Conservation (phyloP, 495 filamentous ascomycete species). For the Podospora sp. region DNA sequence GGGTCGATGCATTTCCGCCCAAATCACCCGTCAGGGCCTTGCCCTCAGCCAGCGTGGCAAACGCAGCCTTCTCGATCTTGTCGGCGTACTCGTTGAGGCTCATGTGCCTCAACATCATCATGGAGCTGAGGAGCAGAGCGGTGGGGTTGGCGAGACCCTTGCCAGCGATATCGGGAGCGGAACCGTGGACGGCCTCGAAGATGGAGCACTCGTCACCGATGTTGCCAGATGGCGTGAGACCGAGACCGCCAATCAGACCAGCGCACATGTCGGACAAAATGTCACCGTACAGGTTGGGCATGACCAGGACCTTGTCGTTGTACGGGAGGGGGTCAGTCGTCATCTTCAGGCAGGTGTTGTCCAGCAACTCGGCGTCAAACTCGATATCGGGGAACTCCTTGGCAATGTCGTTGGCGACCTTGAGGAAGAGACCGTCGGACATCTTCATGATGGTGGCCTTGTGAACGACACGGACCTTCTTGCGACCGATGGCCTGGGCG, state of each 20-base stretch:
- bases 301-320: conserved; percentile 98
- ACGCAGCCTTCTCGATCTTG: conserved; percentile 90
- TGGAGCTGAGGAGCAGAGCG: conserved; percentile 83
- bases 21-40: conserved; percentile 94
- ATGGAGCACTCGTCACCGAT: conserved; percentile 99
- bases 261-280: conserved; percentile 99
- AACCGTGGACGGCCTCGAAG: conserved; percentile 99
- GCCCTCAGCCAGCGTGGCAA: conserved; percentile 91
- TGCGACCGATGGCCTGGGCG: conserved; percentile 84
- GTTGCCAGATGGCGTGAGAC: conserved; percentile 95
- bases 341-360: conserved; percentile 99
- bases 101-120: conserved; percentile 99
- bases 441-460: conserved; percentile 99
- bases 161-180: conserved; percentile 95
- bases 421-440: conserved; percentile 96
- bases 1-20: conserved; percentile 90
- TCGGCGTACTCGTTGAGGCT: conserved; percentile 79
- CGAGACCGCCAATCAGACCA: conserved; percentile 95
- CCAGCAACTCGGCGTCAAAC: conserved; percentile 94
- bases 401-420: conserved; percentile 75
- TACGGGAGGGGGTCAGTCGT: conserved; percentile 91
- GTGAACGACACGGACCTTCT: conserved; percentile 95
- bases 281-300: conserved; percentile 99
- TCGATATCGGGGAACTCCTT: conserved; percentile 94
- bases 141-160: conserved; percentile 95